Evolutionary conservation across 129 eudicot genomes (phyloP).

Genomic region (Ambrosia trifida): DNA sequence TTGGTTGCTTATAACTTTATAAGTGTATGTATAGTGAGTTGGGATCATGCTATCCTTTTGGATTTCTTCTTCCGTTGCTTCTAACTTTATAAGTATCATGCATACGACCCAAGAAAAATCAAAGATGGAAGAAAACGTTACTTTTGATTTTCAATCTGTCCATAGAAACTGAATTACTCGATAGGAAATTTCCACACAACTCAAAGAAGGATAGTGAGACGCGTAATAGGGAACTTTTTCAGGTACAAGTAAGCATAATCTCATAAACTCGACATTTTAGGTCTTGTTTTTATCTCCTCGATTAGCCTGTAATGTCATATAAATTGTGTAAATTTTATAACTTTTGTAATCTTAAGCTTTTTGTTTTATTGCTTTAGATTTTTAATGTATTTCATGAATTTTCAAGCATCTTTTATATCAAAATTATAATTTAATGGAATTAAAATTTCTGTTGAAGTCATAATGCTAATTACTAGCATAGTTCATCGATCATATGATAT

Average conservation of each 20-base stretch:
- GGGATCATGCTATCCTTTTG: constrained; percentile 97
- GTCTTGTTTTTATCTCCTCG: background rate
- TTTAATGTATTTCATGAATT: constrained; percentile 7
- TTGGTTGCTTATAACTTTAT: no score
- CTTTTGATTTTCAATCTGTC: background rate
- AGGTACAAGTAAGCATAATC: constrained; percentile 23
- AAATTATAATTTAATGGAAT: background rate
- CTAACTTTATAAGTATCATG: constrained; percentile 6
- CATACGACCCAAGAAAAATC: background rate
- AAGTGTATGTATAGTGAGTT: constrained; percentile 10
- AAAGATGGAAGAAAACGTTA: constrained; percentile 2
- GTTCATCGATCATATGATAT: background rate
- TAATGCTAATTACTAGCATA: background rate
- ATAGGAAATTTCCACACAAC: background rate
- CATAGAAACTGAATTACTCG: background rate
- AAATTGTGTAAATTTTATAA: background rate
- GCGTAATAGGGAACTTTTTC: no score
- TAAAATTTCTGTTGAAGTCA: background rate
- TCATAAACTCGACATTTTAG: constrained; percentile 10
- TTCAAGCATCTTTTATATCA: background rate
- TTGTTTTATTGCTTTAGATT: background rate
- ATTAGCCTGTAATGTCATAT: background rate
- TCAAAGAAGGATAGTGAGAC: background rate
- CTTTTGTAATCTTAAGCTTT: background rate
- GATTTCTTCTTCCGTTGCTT: constrained; percentile 86